phyloP scores from a whole-genome alignment of 2,329 filamentous ascomycete genomes.

The Hypoxylon sp. region DNA sequence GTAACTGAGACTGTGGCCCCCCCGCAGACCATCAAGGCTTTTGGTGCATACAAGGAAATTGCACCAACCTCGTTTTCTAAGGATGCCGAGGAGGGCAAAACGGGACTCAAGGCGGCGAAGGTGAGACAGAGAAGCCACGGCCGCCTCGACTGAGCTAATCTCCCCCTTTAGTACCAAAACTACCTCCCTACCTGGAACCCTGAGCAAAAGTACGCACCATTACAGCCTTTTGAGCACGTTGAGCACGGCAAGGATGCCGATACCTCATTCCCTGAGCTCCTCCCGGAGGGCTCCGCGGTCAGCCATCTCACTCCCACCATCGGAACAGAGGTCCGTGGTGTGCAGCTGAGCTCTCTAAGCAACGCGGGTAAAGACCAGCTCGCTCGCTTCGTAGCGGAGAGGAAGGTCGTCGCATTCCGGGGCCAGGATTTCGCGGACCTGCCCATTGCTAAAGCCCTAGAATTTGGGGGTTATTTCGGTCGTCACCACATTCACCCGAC shows the following conservation, averaged over 20 bases:
- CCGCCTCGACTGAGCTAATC: slow-evolving; percentile 10
- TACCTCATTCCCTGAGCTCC: slow-evolving; percentile 73
- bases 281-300: slow-evolving; percentile 64
- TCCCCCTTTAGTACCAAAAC: slow-evolving; percentile 67
- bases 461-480: slow-evolving; percentile 81
- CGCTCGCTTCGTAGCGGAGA: slow-evolving; percentile 78
- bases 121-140: slow-evolving; percentile 18
- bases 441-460: slow-evolving; percentile 75
- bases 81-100: slow-evolving; percentile 49
- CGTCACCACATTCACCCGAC: slow-evolving; percentile 86
- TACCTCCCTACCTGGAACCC: slow-evolving; percentile 80
- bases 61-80: slow-evolving; percentile 43
- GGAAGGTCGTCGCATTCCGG: slow-evolving; percentile 83
- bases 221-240: slow-evolving; percentile 76
- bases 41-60: slow-evolving; percentile 49
- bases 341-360: slow-evolving; percentile 77
- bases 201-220: slow-evolving; percentile 72
- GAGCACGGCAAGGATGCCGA: slow-evolving; percentile 84
- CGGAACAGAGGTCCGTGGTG: slow-evolving; percentile 76
- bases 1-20: slow-evolving; percentile 43
- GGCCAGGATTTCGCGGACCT: slow-evolving; percentile 79
- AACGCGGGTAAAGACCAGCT: slow-evolving; percentile 80
- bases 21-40: slow-evolving; percentile 39
- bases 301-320: slow-evolving; percentile 77
- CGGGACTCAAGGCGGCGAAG: slow-evolving; percentile 46